phyloP scores from a whole-genome alignment of 495 filamentous ascomycete genomes.

The Hyaloscypha bicolor region DNA sequence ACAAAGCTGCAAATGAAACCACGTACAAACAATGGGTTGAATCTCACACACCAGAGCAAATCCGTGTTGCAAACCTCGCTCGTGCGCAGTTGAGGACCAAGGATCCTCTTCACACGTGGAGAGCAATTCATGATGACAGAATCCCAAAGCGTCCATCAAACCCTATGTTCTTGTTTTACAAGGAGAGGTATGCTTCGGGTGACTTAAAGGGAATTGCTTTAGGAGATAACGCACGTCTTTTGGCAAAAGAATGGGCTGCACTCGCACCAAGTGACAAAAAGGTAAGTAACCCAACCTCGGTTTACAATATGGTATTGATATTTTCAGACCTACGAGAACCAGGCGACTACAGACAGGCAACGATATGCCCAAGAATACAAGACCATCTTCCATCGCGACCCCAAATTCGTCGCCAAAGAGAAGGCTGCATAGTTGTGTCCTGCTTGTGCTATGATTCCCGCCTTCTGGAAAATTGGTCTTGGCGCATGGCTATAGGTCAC shows the following conservation, averaged over 20 bases:
- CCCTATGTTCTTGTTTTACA: conserved; percentile 43
- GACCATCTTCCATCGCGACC: conserved; percentile 31
- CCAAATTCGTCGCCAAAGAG: neutral
- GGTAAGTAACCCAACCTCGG: conserved; percentile 41
- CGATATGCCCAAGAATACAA: conserved; percentile 30
- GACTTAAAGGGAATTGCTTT: conserved; percentile 51
- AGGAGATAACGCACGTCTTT: conserved; percentile 29
- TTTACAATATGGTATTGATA: conserved; percentile 3
- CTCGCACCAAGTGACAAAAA: conserved; percentile 57
- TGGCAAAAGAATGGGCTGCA: neutral
- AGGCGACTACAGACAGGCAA: conserved; percentile 7
- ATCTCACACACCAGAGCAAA: conserved; percentile 56
- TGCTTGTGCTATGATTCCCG: neutral
- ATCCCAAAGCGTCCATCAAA: conserved; percentile 46
- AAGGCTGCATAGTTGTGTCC: neutral
- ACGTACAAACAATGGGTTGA: conserved; percentile 55
- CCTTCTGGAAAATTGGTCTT: neutral
- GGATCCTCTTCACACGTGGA: conserved; percentile 27
- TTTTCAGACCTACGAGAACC: conserved; percentile 26
- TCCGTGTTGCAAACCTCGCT: conserved; percentile 61
- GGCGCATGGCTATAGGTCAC: neutral
- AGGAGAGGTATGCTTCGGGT: conserved; percentile 44
- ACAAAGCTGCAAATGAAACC: conserved; percentile 42
- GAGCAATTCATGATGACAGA: conserved; percentile 53
- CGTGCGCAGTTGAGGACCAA: conserved; percentile 44